Conservation (phyloP, 2,329 filamentous ascomycete species). For the Pseudovirgaria hyperparasitica region DNA sequence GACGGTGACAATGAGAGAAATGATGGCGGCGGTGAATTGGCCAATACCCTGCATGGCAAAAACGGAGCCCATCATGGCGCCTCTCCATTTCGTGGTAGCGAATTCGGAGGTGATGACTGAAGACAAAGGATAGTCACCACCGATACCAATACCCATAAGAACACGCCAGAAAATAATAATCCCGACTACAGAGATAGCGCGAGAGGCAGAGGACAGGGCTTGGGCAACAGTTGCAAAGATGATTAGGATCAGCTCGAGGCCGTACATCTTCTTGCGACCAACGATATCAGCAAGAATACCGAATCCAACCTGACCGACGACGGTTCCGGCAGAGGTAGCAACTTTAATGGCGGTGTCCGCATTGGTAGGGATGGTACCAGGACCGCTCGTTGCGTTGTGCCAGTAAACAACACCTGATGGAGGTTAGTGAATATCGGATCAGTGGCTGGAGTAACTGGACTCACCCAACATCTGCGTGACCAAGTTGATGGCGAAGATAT, state of each 20-base stretch:
- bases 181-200: conserved; percentile 22
- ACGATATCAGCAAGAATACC: conserved; percentile 55
- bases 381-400: conserved; percentile 31
- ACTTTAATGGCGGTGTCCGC: conserved; percentile 78
- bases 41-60: conserved; percentile 83
- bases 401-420: conserved; percentile 72
- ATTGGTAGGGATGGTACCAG: conserved; percentile 43
- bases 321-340: conserved; percentile 69
- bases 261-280: conserved; percentile 76
- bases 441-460: conserved; percentile 15
- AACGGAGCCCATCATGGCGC: conserved; percentile 76
- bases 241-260: conserved; percentile 32
- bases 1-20: conserved; percentile 60
- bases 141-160: conserved; percentile 24
- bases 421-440: conserved; percentile 55
- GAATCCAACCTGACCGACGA: conserved; percentile 71
- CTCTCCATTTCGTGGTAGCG: conserved; percentile 72
- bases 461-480: conserved; percentile 53
- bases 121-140: conserved; percentile 69
- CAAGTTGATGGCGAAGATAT: conserved; percentile 45
- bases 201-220: conserved; percentile 22
- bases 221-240: conserved; percentile 27
- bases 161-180: conserved; percentile 27
- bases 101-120: conserved; percentile 82
- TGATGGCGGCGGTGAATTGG: conserved; percentile 61